Evolutionary conservation across 331 rosid genomes (phyloP), one percentile per base, ranked within the genome.

Genomic region (Phaseolus coccineus): DNA sequence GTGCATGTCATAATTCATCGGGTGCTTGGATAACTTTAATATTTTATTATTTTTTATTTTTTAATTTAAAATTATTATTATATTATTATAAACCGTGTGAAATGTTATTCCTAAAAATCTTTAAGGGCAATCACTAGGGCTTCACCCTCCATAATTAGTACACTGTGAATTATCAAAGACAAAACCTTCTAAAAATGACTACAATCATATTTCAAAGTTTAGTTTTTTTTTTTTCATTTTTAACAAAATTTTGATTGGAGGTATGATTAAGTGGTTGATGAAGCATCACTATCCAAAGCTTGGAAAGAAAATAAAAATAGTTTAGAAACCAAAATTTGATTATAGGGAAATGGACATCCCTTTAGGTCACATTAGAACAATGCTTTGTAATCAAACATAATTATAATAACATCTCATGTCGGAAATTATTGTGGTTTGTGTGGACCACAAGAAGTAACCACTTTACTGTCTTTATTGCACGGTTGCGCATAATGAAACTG

Each of bases 221-320:
- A 24, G 3, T 5, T 16, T 57, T 0, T 24, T 8, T 19, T 19
- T 0, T 6, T 56, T 3, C 2, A 24, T 24, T 56, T 8, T 57
- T 24, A 57, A 25, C 1, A 57, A 57, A 10, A 25, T 57, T 2
- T 57, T 57, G 10, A 25, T 25, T 8, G 12, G 63, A 57, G 16
- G 0, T 14, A 8, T 35, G 87, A 84, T 80, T 77, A 73, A 40
- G 69, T 48, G 87, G 84, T 76, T 35, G 91, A 76, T 85, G 80
- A 82, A 77, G 85, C 93, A 82, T 87, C 87, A 35, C 91, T 78
- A 77, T 86, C 78, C 77, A 66, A 44, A 22, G 67, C 35, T 33
- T 22, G 27, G 6, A 35, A 66, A 51, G 14, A 24, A 53, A 67
- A 55, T 33, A 35, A 35, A 78, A 68, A 9, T 67, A 39, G 56